These are phyloP conservation scores for Penicillium verhagenii DNA, from an alignment of 495 filamentous ascomycete genomes.

Conservation along the genomic window DNA sequence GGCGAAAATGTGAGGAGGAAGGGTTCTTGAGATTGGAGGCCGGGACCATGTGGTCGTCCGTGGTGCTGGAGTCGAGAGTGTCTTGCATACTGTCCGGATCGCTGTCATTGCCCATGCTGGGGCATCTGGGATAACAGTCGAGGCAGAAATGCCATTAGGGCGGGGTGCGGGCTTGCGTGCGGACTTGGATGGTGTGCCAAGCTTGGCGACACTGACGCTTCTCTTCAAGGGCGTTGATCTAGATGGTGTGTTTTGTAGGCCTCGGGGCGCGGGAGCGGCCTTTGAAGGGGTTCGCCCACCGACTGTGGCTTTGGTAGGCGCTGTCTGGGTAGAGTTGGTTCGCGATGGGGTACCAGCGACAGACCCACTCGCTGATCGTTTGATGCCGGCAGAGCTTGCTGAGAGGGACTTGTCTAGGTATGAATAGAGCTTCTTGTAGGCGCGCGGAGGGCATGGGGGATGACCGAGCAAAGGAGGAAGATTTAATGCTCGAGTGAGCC, in stretches of 20 bases:
- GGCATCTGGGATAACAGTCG: slow-evolving; percentile 45
- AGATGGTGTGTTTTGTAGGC: slow-evolving; percentile 42
- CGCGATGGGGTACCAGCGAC: slow-evolving; percentile 30
- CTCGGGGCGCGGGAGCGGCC: slow-evolving; percentile 30
- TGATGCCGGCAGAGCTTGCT: slow-evolving; percentile 30
- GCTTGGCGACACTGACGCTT: slow-evolving; percentile 21
- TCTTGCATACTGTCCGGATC: slow-evolving; percentile 64
- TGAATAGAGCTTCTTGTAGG: slow-evolving; percentile 80
- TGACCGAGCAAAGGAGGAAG: slow-evolving; percentile 77
- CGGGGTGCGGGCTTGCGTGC: slow-evolving; percentile 18
- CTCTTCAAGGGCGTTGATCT: slow-evolving; percentile 43
- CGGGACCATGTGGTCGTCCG: slow-evolving; percentile 46
- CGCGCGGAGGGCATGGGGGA: slow-evolving; percentile 77
- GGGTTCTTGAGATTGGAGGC: slow-evolving; percentile 43
- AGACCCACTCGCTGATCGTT: slow-evolving; percentile 29
- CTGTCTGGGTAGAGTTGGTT: slow-evolving; percentile 29
- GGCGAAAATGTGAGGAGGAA: slow-evolving; percentile 63
- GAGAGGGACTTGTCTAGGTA: slow-evolving; percentile 75
- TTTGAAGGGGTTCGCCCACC: slow-evolving; percentile 36
- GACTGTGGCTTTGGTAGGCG: slow-evolving; percentile 31
- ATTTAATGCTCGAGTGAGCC: slow-evolving; percentile 78
- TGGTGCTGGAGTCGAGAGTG: slow-evolving; percentile 53
- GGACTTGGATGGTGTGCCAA: slow-evolving; percentile 24
- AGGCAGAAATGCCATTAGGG: slow-evolving; percentile 21
- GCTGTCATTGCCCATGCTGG: slow-evolving; percentile 67